Evolutionary conservation across 257 asterid genomes (phyloP).

Genomic region (Nemophila menziesii): DNA sequence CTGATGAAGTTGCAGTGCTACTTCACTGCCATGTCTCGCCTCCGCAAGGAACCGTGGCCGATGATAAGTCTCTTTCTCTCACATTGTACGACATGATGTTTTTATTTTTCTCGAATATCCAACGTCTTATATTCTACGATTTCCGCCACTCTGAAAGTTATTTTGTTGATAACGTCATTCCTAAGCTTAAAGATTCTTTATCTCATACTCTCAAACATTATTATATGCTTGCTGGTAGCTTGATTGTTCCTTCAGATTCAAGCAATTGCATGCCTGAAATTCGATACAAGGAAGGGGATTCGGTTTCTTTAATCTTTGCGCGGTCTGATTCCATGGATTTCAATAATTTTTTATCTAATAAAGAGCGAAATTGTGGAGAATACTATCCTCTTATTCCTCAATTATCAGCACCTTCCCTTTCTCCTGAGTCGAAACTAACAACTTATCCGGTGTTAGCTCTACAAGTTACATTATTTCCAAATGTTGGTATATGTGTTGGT

Average conservation of each 20-base stretch:
- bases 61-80: background rate
- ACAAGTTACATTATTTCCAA: conserved; percentile 35
- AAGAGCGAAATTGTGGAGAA: conserved; percentile 22
- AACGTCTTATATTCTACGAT: background rate
- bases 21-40: background rate
- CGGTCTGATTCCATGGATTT: conserved; percentile 27
- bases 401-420: conserved; percentile 19
- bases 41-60: background rate
- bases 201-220: background rate
- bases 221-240: background rate
- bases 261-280: no score
- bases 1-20: background rate
- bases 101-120: background rate
- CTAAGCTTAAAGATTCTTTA: background rate
- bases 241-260: background rate
- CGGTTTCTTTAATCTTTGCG: conserved; percentile 23
- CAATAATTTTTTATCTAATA: conserved; percentile 21
- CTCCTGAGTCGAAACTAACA: conserved; percentile 1
- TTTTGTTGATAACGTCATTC: background rate
- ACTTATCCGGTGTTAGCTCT: conserved; percentile 26
- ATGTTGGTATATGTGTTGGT: conserved; percentile 27
- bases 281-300: conserved; percentile 12
- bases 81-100: background rate
- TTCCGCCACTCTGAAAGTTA: background rate
- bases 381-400: conserved; percentile 35